A percentile compares a stretch with the other conserved stretches of the same genome.
Evolutionary conservation across 192 early-diverging fungal genomes (phyloP).

Genomic region (Coemansia biformis): DNA sequence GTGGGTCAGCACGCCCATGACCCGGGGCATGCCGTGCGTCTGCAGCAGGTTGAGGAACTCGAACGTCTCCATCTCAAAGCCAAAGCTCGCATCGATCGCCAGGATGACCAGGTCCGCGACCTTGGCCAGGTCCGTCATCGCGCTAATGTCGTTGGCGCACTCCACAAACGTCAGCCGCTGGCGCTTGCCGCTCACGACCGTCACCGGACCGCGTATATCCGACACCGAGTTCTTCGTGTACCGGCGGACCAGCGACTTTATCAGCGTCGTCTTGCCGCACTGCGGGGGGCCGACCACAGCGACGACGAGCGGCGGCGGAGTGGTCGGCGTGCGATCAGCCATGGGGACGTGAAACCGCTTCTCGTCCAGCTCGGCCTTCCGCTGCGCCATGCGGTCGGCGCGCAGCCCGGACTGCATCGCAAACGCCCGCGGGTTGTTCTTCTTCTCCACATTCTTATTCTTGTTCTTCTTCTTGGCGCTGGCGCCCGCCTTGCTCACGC

Average conservation of each 20-base stretch:
- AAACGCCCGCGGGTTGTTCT: conserved; percentile 62
- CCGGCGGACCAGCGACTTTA: conserved; percentile 89
- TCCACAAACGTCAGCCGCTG: conserved; percentile 96
- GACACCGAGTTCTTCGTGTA: conserved; percentile 91
- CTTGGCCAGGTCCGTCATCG: conserved; percentile 97
- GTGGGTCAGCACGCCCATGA: conserved; percentile 98
- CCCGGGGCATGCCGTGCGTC: conserved; percentile 93
- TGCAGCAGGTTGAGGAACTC: conserved; percentile 98
- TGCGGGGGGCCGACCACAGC: conserved; percentile 93
- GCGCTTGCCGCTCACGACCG: conserved; percentile 92
- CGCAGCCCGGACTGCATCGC: conserved; percentile 63
- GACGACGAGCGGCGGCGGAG: conserved; percentile 87
- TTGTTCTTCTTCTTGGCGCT: conserved; percentile 75
- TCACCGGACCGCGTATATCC: conserved; percentile 93
- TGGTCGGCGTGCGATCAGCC: conserved; percentile 86
- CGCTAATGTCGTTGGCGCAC: conserved; percentile 93
- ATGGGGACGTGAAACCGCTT: conserved; percentile 93
- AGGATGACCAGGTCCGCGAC: conserved; percentile 93
- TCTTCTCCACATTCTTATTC: conserved; percentile 63
- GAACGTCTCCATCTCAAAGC: conserved; percentile 99
- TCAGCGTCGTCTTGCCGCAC: conserved; percentile 96
- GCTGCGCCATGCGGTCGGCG: conserved; percentile 72
- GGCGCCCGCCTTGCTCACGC: conserved; percentile 75
- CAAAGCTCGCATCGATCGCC: conserved; percentile 94
- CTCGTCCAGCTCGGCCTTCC: conserved; percentile 81